A percentile compares a stretch with the other conserved stretches of the same genome.
phyloP scores from a whole-genome alignment of 2,329 filamentous ascomycete species.

The Parastagonospora nodorum region DNA sequence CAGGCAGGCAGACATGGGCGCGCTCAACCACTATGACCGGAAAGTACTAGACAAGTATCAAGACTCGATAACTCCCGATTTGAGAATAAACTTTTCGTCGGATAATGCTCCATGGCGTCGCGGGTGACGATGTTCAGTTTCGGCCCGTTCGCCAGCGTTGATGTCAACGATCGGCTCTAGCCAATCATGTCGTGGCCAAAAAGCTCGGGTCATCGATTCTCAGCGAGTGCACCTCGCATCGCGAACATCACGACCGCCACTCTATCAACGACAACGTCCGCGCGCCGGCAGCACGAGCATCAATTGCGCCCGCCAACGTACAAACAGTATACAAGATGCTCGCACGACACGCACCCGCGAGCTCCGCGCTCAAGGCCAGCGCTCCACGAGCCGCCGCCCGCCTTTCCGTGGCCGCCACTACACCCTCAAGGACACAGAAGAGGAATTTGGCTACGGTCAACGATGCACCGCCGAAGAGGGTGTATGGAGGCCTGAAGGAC shows the following conservation, averaged over 20 bases:
- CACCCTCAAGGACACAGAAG: constrained; percentile 54
- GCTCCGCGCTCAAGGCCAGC: constrained; percentile 47
- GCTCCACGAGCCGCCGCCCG: constrained; percentile 48
- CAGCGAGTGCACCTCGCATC: constrained; percentile 5
- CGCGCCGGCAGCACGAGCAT: constrained; percentile 36
- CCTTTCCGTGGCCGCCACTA: constrained; percentile 47
- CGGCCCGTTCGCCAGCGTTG: background rate
- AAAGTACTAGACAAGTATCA: too few relatives aligned
- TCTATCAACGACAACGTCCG: constrained; percentile 33
- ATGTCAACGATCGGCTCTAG: background rate
- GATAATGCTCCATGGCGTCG: background rate
- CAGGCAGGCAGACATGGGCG: too few relatives aligned
- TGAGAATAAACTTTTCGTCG: background rate
- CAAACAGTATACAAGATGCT: constrained; percentile 45
- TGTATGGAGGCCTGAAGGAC: constrained; percentile 87
- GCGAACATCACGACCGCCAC: constrained; percentile 39
- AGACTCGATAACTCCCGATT: background rate
- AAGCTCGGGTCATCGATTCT: background rate
- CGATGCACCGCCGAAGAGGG: constrained; percentile 61
- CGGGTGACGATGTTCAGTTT: background rate
- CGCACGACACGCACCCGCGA: constrained; percentile 46
- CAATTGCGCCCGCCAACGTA: constrained; percentile 44
- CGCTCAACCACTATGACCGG: too few relatives aligned
- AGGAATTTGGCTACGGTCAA: constrained; percentile 70
- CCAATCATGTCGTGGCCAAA: background rate